Base-by-base conservation (phyloP, 2,329 filamentous ascomycete species). In the Cordyceps javanica region DNA sequence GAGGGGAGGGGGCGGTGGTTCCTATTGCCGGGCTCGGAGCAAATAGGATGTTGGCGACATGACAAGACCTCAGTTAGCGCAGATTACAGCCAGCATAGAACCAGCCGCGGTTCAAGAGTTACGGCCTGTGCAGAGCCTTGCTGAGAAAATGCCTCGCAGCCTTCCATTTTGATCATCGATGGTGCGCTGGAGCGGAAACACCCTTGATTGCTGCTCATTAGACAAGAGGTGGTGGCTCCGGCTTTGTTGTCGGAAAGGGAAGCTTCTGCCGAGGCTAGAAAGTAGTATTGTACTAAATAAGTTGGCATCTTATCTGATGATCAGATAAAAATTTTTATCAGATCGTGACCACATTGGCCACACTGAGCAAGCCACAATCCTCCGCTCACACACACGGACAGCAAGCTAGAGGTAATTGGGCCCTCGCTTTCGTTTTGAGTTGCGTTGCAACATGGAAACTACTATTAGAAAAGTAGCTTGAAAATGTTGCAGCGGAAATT, bases 241-340 rank as follows among this genome's bases (percentile, higher is more conserved):
- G 16, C 5, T 42, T 49, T 11, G 34, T 39, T 32, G 34, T 39
- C 42, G 42, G 34, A 59, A 60, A 41, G 25, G 55, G 34, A 58
- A 45, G n/a, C 32, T 60, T 39, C 46, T 46, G 55, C 49, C 38
- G 55, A 57, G 55, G 42, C 38, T 5, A 21, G 30, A 6, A 19
- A n/a, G 26, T 21, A 23, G n/a, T n/a, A n/a, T n/a, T n/a, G n/a
- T n/a, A n/a, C n/a, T n/a, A n/a, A n/a, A n/a, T n/a, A n/a, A n/a
- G 45, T 6, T 13, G 46, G 34, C 57, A 62, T 63, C 62, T 63
- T 60, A 62, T 63, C 61, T 61, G 61, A 64, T 64, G 54, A 63
- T 63, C 60, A 59, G 60, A 64, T 64, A 63, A 56, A 49, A 49
- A 57, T 4, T 59, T 59, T 60, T 61, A 61, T 62, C 61, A 56